These are phyloP conservation scores for Neohortaea acidophila DNA, from an alignment of 495 filamentous ascomycete genomes.

Conservation along the genomic window DNA sequence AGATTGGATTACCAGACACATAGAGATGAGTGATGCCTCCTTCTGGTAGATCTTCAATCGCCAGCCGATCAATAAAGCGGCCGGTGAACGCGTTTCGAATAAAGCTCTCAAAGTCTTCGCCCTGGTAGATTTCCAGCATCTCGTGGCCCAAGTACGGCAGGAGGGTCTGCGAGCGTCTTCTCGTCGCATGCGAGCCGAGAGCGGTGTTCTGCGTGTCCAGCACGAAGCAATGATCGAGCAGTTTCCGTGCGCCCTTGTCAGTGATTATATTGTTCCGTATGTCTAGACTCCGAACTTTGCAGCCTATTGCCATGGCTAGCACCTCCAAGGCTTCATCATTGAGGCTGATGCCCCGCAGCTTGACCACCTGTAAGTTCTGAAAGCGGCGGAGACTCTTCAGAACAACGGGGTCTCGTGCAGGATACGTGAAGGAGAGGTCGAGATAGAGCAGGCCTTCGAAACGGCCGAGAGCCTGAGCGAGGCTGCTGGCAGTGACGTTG, in stretches of 20 bases:
- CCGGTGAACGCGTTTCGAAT: slow-evolving; percentile 35
- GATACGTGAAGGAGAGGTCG: slow-evolving; percentile 44
- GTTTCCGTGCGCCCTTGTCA: slow-evolving; percentile 36
- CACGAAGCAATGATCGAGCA: slow-evolving; percentile 38
- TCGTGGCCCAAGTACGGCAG: slow-evolving; percentile 16
- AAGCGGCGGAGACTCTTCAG: slow-evolving; percentile 30
- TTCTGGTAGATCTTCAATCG: slow-evolving; percentile 38
- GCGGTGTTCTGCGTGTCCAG: slow-evolving; percentile 3
- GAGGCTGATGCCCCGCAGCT: slow-evolving; percentile 41
- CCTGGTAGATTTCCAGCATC: slow-evolving; percentile 22
- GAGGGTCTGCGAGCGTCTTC: slow-evolving; percentile 5
- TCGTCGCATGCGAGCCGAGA: not conserved
- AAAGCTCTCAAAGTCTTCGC: slow-evolving; percentile 35
- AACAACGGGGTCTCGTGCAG: slow-evolving; percentile 38
- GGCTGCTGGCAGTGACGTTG: slow-evolving; percentile 40
- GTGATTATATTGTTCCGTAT: slow-evolving; percentile 44
- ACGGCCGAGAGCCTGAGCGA: slow-evolving; percentile 37
- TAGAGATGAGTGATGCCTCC: slow-evolving; percentile 45
- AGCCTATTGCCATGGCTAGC: slow-evolving; percentile 38
- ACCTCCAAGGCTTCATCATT: slow-evolving; percentile 40
- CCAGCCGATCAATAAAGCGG: slow-evolving; percentile 35
- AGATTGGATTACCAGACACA: slow-evolving; percentile 29
- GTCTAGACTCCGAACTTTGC: slow-evolving; percentile 42
- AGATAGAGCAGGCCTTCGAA: slow-evolving; percentile 44
- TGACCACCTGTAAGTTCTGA: slow-evolving; percentile 40